phyloP scores from a whole-genome alignment of 441 rosid genomes.

The Isatis lusitanica region DNA sequence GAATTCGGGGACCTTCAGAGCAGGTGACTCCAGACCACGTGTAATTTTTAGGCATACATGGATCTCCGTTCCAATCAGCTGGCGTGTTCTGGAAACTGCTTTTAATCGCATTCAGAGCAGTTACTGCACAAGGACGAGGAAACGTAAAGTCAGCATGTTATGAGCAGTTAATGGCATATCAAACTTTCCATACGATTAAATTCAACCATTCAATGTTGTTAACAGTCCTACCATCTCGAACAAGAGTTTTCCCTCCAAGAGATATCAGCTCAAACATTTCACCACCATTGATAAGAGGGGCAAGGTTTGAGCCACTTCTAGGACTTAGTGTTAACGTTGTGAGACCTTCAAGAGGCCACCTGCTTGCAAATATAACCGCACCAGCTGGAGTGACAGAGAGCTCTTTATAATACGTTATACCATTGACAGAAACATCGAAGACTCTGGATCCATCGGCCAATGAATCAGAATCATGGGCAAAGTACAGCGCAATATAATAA shows the following conservation, averaged over 20 bases:
- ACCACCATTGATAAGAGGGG: conserved; percentile 79
- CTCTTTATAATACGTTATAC: conserved; percentile 52
- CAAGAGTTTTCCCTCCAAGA: conserved; percentile 67
- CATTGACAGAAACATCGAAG: conserved; percentile 60
- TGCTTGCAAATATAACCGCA: conserved; percentile 50
- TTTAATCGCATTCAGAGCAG: conserved; percentile 55
- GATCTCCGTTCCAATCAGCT: conserved; percentile 85
- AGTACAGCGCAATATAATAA: conserved; percentile 80
- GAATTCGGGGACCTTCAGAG: conserved; percentile 60
- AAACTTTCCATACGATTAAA: neutral
- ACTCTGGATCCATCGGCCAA: conserved; percentile 44
- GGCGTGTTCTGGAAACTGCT: conserved; percentile 53
- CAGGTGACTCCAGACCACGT: conserved; percentile 84
- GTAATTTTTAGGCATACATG: conserved; percentile 70
- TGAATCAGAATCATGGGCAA: conserved; percentile 60
- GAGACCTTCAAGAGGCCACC: conserved; percentile 72
- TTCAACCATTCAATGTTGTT: neutral
- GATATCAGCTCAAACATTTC: conserved; percentile 59
- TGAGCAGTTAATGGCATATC: neutral
- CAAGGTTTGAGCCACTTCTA: conserved; percentile 48
- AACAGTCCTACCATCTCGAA: conserved; percentile 70
- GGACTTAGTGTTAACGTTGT: conserved; percentile 59
- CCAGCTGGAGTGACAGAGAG: conserved; percentile 65
- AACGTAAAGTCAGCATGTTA: conserved; percentile 6
- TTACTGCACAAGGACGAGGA: conserved; percentile 46